These are phyloP conservation scores for Diplogelasinospora grovesii DNA, from an alignment of 495 filamentous ascomycete species.

Conservation along the genomic window DNA sequence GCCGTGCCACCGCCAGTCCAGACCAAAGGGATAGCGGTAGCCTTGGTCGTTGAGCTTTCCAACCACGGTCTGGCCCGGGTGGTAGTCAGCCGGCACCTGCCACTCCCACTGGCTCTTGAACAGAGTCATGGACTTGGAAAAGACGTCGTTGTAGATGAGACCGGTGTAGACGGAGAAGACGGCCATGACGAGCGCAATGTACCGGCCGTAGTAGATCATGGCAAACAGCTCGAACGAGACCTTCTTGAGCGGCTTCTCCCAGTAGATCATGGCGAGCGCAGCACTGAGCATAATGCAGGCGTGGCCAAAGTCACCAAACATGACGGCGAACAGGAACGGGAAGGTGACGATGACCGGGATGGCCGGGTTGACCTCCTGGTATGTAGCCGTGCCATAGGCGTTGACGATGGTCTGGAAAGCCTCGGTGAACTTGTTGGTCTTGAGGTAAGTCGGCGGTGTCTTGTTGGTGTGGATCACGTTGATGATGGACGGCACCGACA, in stretches of 20 bases:
- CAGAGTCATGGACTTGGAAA: constrained; percentile 83
- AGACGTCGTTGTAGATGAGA: constrained; percentile 95
- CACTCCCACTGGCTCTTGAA: constrained; percentile 80
- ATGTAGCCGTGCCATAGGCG: constrained; percentile 94
- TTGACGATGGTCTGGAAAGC: constrained; percentile 99
- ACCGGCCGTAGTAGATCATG: constrained; percentile 98
- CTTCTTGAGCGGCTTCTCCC: constrained; percentile 80
- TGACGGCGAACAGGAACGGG: constrained; percentile 96
- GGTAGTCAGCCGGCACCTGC: constrained; percentile 65
- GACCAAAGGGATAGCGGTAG: constrained; percentile 88
- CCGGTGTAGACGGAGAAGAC: constrained; percentile 95
- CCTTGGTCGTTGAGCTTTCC: constrained; percentile 50
- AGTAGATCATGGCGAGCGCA: constrained; percentile 88
- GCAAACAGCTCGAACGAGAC: constrained; percentile 91
- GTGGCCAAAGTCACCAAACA: constrained; percentile 97
- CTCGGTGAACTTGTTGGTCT: constrained; percentile 96
- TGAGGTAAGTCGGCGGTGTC: constrained; percentile 91
- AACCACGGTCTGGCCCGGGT: constrained; percentile 49
- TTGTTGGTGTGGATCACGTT: constrained; percentile 95
- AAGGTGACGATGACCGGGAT: constrained; percentile 93
- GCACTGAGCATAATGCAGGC: constrained; percentile 76
- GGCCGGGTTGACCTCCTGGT: constrained; percentile 94
- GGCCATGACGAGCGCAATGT: constrained; percentile 98
- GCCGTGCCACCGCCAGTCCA: constrained; percentile 96
- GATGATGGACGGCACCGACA: constrained; percentile 94